phyloP scores from a whole-genome alignment of 306 rosid genomes.

The Fagus crenata region DNA sequence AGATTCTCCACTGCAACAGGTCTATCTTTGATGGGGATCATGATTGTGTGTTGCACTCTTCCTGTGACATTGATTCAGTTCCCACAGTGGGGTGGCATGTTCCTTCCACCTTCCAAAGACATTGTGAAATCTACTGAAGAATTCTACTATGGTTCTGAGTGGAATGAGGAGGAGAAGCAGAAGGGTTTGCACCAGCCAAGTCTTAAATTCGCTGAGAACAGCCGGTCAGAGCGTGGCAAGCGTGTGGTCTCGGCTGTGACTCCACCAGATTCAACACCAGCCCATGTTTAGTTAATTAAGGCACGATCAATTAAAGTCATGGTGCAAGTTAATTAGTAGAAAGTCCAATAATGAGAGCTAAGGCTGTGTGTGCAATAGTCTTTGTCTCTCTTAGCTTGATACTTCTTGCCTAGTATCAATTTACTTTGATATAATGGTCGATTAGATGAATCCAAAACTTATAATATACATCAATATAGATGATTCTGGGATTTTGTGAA shows the following conservation, averaged over 20 bases:
- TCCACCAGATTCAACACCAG: slow-evolving; percentile 68
- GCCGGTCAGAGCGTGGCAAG: slow-evolving; percentile 79
- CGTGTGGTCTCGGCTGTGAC: slow-evolving; percentile 66
- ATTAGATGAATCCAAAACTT: no score
- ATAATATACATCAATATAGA: no score
- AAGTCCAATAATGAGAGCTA: slow-evolving; percentile 6
- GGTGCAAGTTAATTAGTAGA: background rate
- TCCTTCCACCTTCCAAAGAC: slow-evolving; percentile 64
- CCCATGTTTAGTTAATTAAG: slow-evolving; percentile 34
- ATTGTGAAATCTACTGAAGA: slow-evolving; percentile 51
- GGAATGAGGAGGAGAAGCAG: slow-evolving; percentile 67
- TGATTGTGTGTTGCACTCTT: slow-evolving; percentile 74
- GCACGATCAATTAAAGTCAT: background rate
- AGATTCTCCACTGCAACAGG: slow-evolving; percentile 55
- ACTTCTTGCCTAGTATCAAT: no score
- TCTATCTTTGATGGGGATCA: slow-evolving; percentile 65
- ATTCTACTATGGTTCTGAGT: slow-evolving; percentile 63
- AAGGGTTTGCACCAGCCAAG: slow-evolving; percentile 64
- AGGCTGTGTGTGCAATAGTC: background rate
- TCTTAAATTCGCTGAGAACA: slow-evolving; percentile 84
- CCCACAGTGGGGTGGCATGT: slow-evolving; percentile 96
- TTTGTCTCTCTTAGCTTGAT: no score
- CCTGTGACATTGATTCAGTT: slow-evolving; percentile 74
- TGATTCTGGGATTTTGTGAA: no score
- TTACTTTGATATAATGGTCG: no score